phyloP scores from a whole-genome alignment of 305 asterid species.

The Fraxinus paxiana region DNA sequence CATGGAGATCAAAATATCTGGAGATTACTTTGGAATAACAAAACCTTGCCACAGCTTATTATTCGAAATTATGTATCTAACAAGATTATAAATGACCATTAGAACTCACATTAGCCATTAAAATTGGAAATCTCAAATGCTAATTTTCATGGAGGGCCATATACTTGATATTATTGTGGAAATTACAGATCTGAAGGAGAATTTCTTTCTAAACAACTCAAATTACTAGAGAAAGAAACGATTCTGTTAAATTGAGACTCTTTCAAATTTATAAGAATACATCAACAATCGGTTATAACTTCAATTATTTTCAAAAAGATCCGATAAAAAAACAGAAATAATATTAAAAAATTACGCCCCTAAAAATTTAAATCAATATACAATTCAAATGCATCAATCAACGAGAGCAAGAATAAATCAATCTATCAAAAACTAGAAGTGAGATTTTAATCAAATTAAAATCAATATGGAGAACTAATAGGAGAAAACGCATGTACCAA shows the following conservation, averaged over 20 bases:
- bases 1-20: slow-evolving; percentile 16
- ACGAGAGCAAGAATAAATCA: background rate
- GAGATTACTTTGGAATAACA: background rate
- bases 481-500: background rate
- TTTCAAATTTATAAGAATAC: background rate
- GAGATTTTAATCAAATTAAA: background rate
- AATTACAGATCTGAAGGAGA: background rate
- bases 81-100: background rate
- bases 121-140: background rate
- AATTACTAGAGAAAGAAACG: background rate
- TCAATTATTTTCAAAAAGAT: background rate
- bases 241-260: background rate
- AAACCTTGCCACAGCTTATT: background rate
- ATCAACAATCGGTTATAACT: background rate
- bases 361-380: background rate
- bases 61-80: background rate
- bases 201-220: background rate
- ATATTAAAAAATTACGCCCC: background rate
- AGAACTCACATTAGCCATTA: background rate
- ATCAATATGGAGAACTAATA: background rate
- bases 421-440: background rate
- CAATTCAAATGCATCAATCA: background rate
- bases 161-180: background rate
- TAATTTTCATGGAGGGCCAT: background rate
- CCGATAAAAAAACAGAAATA: background rate